Base-by-base conservation (phyloP, 2,329 filamentous ascomycete species). In the Fusarium tricinctum region DNA sequence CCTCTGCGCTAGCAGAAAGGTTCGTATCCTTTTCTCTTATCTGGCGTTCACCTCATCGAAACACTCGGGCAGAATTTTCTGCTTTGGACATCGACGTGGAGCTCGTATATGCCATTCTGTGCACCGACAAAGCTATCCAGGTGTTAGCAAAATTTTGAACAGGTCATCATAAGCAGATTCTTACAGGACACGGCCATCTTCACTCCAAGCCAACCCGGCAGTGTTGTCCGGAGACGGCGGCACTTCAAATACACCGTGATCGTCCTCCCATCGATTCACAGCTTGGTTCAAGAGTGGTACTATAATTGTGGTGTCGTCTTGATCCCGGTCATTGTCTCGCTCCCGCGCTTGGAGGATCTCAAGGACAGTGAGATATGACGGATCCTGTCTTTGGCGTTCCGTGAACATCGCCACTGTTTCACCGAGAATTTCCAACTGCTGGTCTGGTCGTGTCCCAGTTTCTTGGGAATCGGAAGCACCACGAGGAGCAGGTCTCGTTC, bases 81-180 rank as follows among this genome's bases (percentile, higher is more conserved):
- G 58, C 81, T 83, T 48, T 86, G 82, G 19, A 89, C 72, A 74
- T 93, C 89, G 68, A 94, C 84, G 33, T 84, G 85, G 71, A 92
- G 88, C 78, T 94, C 91, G 73, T 92, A 92, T 54, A 94, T 90
- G 57, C 92, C 92, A 69, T 92, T 89, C 74, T 92, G 89, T 33
- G 88, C 86, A 20, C 86, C 89, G 40, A 90, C 81, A 71, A 86
- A 90, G 56, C 88, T 91, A 44, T 26, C 17, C 17, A 51, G 6
- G 20, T 39, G 15, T 76, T 53, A 77, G 76, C 58, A 47, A 19
- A 32, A 19, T 12, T 10, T 19, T 17, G 22, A 19, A 8, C 12
- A 22, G 20, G 32, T 10, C 8, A 19, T 8, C 14, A 35, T 19
- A 28, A 30, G 9, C n/a, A 30, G 55, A 8, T 5, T 49, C 88